phyloP scores from a whole-genome alignment of 306 rosid species.

The Casuarina equisetifolia region DNA sequence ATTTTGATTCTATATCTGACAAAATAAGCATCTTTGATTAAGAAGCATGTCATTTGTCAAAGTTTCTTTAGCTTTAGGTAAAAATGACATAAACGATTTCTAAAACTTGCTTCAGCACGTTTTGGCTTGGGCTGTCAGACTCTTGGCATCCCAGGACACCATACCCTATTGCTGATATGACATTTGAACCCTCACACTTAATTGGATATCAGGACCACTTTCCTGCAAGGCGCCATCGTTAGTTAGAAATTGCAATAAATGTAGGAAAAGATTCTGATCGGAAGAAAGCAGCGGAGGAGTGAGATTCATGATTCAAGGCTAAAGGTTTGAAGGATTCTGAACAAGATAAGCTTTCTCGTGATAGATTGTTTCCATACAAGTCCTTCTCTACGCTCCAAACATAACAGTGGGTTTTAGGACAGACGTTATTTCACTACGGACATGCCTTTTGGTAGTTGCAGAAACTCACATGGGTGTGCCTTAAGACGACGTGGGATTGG shows the following conservation, averaged over 20 bases:
- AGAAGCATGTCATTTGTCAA: too few relatives aligned
- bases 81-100: too few relatives aligned
- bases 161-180: not conserved
- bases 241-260: not conserved
- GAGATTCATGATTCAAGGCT: not conserved
- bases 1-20: too few relatives aligned
- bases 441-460: not conserved
- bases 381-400: not conserved
- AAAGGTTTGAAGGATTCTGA: not conserved
- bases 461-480: not conserved
- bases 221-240: not conserved
- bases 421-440: too few relatives aligned
- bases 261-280: not conserved
- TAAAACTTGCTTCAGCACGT: too few relatives aligned
- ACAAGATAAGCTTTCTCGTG: not conserved
- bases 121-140: not conserved
- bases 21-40: too few relatives aligned
- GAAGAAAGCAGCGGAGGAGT: not conserved
- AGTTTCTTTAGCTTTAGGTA: too few relatives aligned
- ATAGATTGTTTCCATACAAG: not conserved
- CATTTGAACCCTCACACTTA: not conserved
- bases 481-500: not conserved
- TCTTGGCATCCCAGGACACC: too few relatives aligned
- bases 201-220: not conserved
- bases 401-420: not conserved